These are phyloP conservation scores for Colletotrichum sp. DNA, from an alignment of 2,329 filamentous ascomycete species.

Conservation along the genomic window DNA sequence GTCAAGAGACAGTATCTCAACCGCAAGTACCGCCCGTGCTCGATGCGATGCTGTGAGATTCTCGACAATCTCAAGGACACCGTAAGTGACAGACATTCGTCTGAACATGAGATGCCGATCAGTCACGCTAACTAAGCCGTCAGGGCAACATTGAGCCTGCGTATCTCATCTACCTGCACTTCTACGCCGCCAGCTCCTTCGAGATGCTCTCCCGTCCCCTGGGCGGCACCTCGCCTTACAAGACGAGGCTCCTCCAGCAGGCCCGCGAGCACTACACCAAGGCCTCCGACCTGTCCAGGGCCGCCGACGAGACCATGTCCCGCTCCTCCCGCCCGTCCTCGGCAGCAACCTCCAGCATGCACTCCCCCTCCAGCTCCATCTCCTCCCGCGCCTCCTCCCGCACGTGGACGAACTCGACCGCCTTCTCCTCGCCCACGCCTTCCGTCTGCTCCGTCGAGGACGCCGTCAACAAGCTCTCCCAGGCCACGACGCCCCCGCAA, in stretches of 20 bases:
- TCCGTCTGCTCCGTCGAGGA: slow-evolving; percentile 46
- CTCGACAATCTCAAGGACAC: slow-evolving; percentile 51
- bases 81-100: slow-evolving; percentile 35
- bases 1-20: slow-evolving; percentile 59
- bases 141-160: slow-evolving; percentile 53
- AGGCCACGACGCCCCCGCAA: slow-evolving; percentile 10
- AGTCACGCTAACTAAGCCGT: slow-evolving; percentile 18
- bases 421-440: slow-evolving; percentile 51
- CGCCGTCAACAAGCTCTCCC: slow-evolving; percentile 8
- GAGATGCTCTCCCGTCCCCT: slow-evolving; percentile 61
- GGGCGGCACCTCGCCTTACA: slow-evolving; percentile 48
- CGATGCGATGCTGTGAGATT: slow-evolving; percentile 57
- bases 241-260: slow-evolving; percentile 53
- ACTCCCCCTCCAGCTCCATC: slow-evolving; percentile 53
- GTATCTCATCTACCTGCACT: slow-evolving; percentile 64
- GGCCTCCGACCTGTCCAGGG: slow-evolving; percentile 52
- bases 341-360: slow-evolving; percentile 40
- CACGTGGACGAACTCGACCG: slow-evolving; percentile 45
- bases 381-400: slow-evolving; percentile 37
- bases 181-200: slow-evolving; percentile 65
- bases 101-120: background rate
- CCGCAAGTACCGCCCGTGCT: slow-evolving; percentile 58
- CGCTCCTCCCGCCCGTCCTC: slow-evolving; percentile 45
- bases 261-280: slow-evolving; percentile 57
- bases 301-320: slow-evolving; percentile 48